A percentile compares a stretch with the other conserved stretches of the same genome.
These are phyloP conservation scores for Elaeis oleifera DNA, from an alignment of 202 grass and related monocot species.

Conservation along the genomic window DNA sequence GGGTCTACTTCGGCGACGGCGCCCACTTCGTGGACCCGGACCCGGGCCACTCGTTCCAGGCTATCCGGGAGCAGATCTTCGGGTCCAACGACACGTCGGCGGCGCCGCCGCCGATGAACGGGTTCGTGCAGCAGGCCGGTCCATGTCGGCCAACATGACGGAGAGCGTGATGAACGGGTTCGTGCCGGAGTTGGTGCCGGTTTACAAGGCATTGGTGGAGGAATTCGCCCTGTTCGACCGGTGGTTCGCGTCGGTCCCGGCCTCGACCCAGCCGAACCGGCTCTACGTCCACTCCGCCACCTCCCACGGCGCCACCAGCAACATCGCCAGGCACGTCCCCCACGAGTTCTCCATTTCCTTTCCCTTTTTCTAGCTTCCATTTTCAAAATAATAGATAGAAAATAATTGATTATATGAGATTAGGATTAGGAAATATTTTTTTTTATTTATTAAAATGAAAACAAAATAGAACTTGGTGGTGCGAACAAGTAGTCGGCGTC, in stretches of 20 bases:
- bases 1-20: slow-evolving; percentile 74
- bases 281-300: slow-evolving; percentile 87
- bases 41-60: slow-evolving; percentile 96
- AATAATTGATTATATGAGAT: too few relatives aligned
- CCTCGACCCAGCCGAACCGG: slow-evolving; percentile 91
- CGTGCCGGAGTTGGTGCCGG: slow-evolving; percentile 61
- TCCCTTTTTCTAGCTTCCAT: neutral
- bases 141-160: slow-evolving; percentile 62
- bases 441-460: too few relatives aligned
- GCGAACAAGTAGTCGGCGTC: too few relatives aligned
- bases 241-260: slow-evolving; percentile 84
- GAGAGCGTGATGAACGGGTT: slow-evolving; percentile 84
- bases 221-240: slow-evolving; percentile 92
- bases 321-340: slow-evolving; percentile 41
- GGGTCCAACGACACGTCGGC: slow-evolving; percentile 67
- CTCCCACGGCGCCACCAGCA: slow-evolving; percentile 78
- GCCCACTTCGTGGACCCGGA: slow-evolving; percentile 90
- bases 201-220: slow-evolving; percentile 64
- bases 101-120: slow-evolving; percentile 42
- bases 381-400: too few relatives aligned
- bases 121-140: slow-evolving; percentile 87
- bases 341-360: neutral
- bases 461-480: too few relatives aligned
- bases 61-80: slow-evolving; percentile 93
- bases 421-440: too few relatives aligned